Evolutionary conservation across 2,329 filamentous ascomycete genomes (phyloP).

Genomic region (Microdochium nivale): DNA sequence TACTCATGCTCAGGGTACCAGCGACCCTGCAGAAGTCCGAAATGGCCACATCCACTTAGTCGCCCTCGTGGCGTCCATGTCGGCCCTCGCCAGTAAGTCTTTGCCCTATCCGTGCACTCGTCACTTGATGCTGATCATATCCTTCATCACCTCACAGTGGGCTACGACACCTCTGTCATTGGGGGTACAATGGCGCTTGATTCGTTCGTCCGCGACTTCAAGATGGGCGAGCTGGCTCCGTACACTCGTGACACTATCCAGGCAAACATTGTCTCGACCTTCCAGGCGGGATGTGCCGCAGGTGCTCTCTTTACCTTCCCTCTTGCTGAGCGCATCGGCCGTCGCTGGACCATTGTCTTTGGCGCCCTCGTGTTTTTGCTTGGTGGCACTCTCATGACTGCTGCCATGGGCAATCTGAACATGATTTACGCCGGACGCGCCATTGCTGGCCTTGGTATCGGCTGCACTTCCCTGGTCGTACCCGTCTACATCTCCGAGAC

Average conservation of each 20-base stretch:
- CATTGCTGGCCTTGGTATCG: slow-evolving; percentile 40
- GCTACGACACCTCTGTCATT: slow-evolving; percentile 28
- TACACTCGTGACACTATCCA: slow-evolving; percentile 21
- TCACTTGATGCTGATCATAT: neutral
- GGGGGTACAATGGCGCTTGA: slow-evolving; percentile 29
- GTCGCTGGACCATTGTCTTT: slow-evolving; percentile 40
- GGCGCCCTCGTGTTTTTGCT: slow-evolving; percentile 38
- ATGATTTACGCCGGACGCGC: slow-evolving; percentile 49
- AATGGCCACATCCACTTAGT: slow-evolving; percentile 24
- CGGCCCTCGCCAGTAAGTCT: slow-evolving; percentile 21
- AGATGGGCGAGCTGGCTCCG: slow-evolving; percentile 14
- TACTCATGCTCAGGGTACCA: slow-evolving; percentile 24
- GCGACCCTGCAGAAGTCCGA: slow-evolving; percentile 23
- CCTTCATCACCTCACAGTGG: slow-evolving; percentile 12
- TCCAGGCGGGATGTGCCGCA: slow-evolving; percentile 47
- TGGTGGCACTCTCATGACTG: slow-evolving; percentile 43
- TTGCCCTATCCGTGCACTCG: neutral
- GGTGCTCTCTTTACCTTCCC: slow-evolving; percentile 44
- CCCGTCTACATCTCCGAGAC: slow-evolving; percentile 51
- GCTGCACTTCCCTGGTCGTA: slow-evolving; percentile 39
- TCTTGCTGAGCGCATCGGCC: slow-evolving; percentile 47
- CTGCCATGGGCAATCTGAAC: slow-evolving; percentile 27
- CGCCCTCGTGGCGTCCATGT: slow-evolving; percentile 22
- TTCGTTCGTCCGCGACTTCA: slow-evolving; percentile 26
- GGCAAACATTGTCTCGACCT: slow-evolving; percentile 32